A percentile compares a stretch with the other conserved stretches of the same genome.
These are phyloP conservation scores for Penicillium sp. DNA, from an alignment of 2,329 filamentous ascomycete genomes.

Conservation along the genomic window DNA sequence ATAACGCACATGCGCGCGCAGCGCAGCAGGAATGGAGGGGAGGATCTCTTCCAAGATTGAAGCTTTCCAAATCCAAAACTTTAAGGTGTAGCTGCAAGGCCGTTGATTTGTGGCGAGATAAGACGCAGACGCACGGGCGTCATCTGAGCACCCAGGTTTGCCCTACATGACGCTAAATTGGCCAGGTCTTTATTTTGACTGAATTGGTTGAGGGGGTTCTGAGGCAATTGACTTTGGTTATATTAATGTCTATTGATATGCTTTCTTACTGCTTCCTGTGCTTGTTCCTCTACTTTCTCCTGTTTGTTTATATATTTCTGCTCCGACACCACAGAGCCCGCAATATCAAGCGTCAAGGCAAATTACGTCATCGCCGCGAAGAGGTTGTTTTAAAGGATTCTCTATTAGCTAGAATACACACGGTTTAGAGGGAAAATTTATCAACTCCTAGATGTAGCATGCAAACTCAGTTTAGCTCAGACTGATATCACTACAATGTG, in stretches of 20 bases:
- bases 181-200: conserved; percentile 13
- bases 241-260: not conserved
- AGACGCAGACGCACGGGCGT: conserved; percentile 11
- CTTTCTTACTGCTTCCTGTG: not conserved
- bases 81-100: conserved; percentile 12
- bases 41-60: not conserved
- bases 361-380: not conserved
- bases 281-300: not conserved
- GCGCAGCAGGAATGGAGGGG: conserved; percentile 15
- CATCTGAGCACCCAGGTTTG: conserved; percentile 12
- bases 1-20: conserved; percentile 21
- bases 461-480: not conserved
- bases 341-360: not conserved
- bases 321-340: no score
- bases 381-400: not conserved
- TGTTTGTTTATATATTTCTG: not conserved
- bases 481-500: not conserved
- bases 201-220: not conserved
- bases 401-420: not conserved
- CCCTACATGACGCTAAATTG: conserved; percentile 7
- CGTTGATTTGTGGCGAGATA: conserved; percentile 13
- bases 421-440: not conserved
- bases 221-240: not conserved
- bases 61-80: not conserved
- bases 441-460: not conserved